phyloP scores from a whole-genome alignment of 106 monocot genomes.

The Dendrobium chrysotoxum region DNA sequence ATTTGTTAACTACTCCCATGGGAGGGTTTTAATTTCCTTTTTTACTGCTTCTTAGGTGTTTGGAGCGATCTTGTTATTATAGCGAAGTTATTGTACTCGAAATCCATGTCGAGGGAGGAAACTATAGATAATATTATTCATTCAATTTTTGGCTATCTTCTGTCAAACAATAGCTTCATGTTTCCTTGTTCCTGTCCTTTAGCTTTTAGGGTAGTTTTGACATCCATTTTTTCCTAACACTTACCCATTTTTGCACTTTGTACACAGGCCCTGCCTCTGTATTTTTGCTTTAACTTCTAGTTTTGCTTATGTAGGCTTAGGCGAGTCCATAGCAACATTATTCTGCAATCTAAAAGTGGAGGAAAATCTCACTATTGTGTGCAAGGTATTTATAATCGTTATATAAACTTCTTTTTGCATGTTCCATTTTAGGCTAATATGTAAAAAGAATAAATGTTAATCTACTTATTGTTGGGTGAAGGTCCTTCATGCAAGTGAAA shows the following conservation, averaged over 20 bases:
- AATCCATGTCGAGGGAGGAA: background rate
- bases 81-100: background rate
- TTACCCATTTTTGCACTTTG: background rate
- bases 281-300: background rate
- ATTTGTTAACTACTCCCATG: background rate
- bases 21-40: background rate
- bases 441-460: background rate
- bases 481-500: constrained; percentile 66
- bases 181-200: background rate
- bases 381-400: constrained; percentile 1
- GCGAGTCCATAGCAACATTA: background rate
- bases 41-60: background rate
- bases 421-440: background rate
- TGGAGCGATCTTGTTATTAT: background rate
- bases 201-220: background rate
- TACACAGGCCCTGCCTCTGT: background rate
- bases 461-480: constrained; percentile 9
- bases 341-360: constrained; percentile 3
- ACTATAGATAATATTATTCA: background rate
- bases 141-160: background rate
- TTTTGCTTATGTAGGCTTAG: background rate
- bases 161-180: background rate
- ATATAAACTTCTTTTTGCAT: background rate
- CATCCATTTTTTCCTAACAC: background rate
- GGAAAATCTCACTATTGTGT: constrained; percentile 4